Conservation (phyloP, 371 early-diverging fungal species). For the Mortierella sp. region DNA sequence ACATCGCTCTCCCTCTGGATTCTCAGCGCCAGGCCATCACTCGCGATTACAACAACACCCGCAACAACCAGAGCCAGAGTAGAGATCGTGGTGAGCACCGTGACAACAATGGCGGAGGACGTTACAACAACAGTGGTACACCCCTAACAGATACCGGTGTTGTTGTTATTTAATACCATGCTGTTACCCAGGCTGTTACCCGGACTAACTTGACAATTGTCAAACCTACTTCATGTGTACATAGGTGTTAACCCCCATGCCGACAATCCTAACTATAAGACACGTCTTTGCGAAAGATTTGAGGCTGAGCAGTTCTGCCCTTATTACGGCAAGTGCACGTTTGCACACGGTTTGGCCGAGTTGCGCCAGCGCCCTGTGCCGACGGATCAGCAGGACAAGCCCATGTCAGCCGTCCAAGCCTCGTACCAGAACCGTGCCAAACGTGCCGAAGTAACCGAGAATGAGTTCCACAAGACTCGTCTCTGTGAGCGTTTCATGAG, state of each 20-base stretch:
- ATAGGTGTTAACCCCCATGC: constrained; percentile 45
- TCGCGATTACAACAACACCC: constrained; percentile 46
- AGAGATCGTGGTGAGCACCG: constrained; percentile 44
- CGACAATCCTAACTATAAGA: constrained; percentile 87
- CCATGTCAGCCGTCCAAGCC: constrained; percentile 42
- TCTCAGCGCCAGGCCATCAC: constrained; percentile 58
- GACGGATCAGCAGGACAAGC: constrained; percentile 53
- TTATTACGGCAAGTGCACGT: constrained; percentile 83
- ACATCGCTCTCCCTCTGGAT: constrained; percentile 58
- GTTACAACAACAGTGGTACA: constrained; percentile 33
- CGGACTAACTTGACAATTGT: too few species aligned
- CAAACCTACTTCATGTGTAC: too few species aligned
- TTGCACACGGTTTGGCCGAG: constrained; percentile 87
- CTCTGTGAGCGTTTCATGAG: constrained; percentile 84
- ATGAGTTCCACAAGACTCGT: constrained; percentile 85
- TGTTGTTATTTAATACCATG: too few species aligned
- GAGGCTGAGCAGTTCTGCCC: constrained; percentile 85
- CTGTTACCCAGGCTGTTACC: too few species aligned
- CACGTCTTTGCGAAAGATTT: constrained; percentile 85
- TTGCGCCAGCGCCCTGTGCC: constrained; percentile 72
- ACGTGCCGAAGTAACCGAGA: constrained; percentile 55
- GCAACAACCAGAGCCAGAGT: constrained; percentile 36
- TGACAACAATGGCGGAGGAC: constrained; percentile 22
- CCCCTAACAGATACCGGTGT: too few species aligned
- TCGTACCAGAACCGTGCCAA: constrained; percentile 34